Conservation (phyloP, 805 yeast genomes). For the Lipomyces oligophaga region DNA sequence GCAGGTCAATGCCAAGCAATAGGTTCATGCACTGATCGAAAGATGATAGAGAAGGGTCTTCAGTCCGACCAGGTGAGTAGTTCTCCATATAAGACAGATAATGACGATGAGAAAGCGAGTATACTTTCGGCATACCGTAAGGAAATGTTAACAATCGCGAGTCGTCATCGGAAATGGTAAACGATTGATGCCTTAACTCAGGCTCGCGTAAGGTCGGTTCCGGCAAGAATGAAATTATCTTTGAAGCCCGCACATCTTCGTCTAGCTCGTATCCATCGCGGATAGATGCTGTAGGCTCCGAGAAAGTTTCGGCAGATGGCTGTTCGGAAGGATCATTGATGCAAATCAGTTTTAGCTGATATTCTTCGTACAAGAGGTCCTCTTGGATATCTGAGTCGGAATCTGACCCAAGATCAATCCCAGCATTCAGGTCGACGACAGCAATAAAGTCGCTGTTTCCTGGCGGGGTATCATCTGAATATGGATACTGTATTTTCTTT, state of each 20-base stretch:
- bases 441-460: neutral
- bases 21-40: slow-evolving; percentile 4
- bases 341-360: slow-evolving; percentile 3
- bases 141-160: slow-evolving; percentile 10
- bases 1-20: slow-evolving; percentile 9
- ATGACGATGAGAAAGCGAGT: slow-evolving; percentile 11
- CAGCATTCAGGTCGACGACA: neutral
- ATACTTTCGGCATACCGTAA: slow-evolving; percentile 3
- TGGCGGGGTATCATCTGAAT: too few relatives aligned
- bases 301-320: neutral
- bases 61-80: neutral
- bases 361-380: neutral
- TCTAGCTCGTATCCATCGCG: slow-evolving; percentile 15
- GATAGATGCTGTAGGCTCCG: neutral
- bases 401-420: neutral
- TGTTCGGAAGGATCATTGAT: too few relatives aligned
- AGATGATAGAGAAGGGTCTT: neutral
- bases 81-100: neutral
- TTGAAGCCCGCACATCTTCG: slow-evolving; percentile 14
- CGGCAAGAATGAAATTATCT: slow-evolving; percentile 4
- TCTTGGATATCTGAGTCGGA: neutral
- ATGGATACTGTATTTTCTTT: too few relatives aligned
- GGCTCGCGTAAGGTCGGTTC: neutral
- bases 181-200: neutral
- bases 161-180: slow-evolving; percentile 4